Conservation (phyloP, 2,329 filamentous ascomycete species). For the Dactylella cylindrospora region DNA sequence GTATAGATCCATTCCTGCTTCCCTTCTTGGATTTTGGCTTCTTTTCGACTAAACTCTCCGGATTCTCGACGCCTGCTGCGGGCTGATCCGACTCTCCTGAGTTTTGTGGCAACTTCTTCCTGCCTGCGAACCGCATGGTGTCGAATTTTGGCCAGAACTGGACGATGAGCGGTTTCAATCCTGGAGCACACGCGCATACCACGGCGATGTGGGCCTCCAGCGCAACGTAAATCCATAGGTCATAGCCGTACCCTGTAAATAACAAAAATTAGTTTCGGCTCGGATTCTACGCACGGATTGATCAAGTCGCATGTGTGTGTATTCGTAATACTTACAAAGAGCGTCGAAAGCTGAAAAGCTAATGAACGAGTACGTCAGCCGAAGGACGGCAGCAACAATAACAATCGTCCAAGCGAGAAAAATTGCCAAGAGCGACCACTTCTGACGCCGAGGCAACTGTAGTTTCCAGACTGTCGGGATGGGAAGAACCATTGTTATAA, state of each 20-base stretch:
- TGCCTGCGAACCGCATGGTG: no score
- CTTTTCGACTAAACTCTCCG: no score
- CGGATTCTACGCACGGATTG: no score
- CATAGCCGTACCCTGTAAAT: conserved; percentile 22
- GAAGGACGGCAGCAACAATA: conserved; percentile 18
- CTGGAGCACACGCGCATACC: conserved; percentile 26
- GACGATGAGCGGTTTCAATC: conserved; percentile 21
- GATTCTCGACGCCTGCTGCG: no score
- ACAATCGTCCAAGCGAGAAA: conserved; percentile 22
- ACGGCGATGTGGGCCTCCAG: conserved; percentile 22
- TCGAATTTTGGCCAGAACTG: conserved; percentile 34
- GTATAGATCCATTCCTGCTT: no score
- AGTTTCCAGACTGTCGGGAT: conserved; percentile 18
- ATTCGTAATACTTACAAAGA: conserved; percentile 12
- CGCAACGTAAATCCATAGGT: conserved; percentile 30
- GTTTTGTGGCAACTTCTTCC: no score
- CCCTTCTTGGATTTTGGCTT: no score
- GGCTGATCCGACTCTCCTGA: no score
- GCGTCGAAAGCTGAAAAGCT: conserved; percentile 24
- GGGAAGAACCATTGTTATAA: conserved; percentile 18
- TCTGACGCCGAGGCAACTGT: conserved; percentile 16
- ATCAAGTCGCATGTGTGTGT: no score
- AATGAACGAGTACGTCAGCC: conserved; percentile 13
- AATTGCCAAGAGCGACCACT: conserved; percentile 21
- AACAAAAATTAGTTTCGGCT: no score